Percentiles rank a stretch among this genome's conserved stretches.
phyloP scores from a whole-genome alignment of 176 grass and related monocot genomes.

The barley (Hordeum vulgare) region MorexV3_pseudomolecules_assembly NC_058524.1:464090412-464090911 shows the following conservation, averaged over 20 bases:
- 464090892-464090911: neutral
- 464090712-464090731: neutral
- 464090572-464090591: slow-evolving; percentile 22
- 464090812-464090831: neutral
- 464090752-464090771: neutral
- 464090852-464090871: neutral
- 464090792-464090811: neutral
- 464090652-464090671: neutral
- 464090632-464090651: neutral
- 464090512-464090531: slow-evolving; percentile 85
- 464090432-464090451: slow-evolving; percentile 63
- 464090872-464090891: neutral
- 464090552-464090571: slow-evolving; percentile 66
- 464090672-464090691: neutral
- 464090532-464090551: slow-evolving; percentile 72
- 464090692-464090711: neutral
- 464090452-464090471: slow-evolving; percentile 74
- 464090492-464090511: slow-evolving; percentile 65
- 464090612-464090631: slow-evolving; percentile 8
- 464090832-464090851: neutral
- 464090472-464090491: slow-evolving; percentile 84
- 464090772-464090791: neutral
- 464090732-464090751: neutral
- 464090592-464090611: slow-evolving; percentile 4
- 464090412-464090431: slow-evolving; percentile 63